Percentiles rank a stretch among this genome's conserved stretches.
These are phyloP conservation scores for Eremomyces bilateralis DNA, from an alignment of 495 filamentous ascomycete species.

Conservation along the genomic window DNA sequence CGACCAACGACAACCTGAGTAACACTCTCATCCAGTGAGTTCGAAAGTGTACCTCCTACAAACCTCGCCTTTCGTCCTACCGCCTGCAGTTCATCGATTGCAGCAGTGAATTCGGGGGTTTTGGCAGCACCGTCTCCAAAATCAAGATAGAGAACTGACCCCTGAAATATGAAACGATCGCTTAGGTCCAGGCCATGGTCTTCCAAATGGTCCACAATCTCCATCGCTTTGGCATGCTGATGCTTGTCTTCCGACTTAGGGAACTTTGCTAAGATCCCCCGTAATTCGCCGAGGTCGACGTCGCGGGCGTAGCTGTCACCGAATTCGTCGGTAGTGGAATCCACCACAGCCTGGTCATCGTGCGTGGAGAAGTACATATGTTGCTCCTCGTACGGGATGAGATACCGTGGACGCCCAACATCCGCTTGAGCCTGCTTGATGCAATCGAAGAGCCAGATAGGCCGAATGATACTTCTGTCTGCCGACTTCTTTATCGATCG, in stretches of 20 bases:
- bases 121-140: too few relatives aligned
- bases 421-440: constrained; percentile 44
- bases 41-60: constrained; percentile 33
- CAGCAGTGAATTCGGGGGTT: too few relatives aligned
- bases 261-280: constrained; percentile 27
- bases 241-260: too few relatives aligned
- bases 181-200: too few relatives aligned
- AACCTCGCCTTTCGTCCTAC: constrained; percentile 35
- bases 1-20: constrained; percentile 43
- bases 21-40: constrained; percentile 28
- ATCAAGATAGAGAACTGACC: constrained; percentile 1
- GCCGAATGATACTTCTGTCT: constrained; percentile 46
- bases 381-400: constrained; percentile 48
- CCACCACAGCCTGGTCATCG: constrained; percentile 22
- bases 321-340: constrained; percentile 42
- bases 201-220: too few relatives aligned
- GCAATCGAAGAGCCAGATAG: constrained; percentile 73
- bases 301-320: constrained; percentile 72
- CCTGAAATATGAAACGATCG: constrained; percentile 1
- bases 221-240: too few relatives aligned
- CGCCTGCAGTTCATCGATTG: too few relatives aligned
- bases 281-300: constrained; percentile 41
- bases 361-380: constrained; percentile 35
- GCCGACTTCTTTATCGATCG: constrained; percentile 55
- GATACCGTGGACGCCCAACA: constrained; percentile 27